phyloP scores from a whole-genome alignment of 768 basidiomycete genomes.

The Austroboletus eburneus region DNA sequence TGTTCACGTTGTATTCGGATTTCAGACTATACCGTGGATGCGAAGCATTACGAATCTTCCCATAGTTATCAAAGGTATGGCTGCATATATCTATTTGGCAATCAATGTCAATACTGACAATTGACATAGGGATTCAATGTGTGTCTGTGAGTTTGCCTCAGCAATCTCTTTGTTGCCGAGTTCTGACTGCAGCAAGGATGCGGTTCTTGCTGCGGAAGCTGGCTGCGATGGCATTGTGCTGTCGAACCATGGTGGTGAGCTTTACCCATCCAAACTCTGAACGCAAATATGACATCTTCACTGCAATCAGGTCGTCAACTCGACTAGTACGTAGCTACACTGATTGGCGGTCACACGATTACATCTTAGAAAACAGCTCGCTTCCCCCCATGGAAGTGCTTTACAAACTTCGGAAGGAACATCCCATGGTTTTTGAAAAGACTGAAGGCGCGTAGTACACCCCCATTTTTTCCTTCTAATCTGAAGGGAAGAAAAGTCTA shows the following conservation, averaged over 20 bases:
- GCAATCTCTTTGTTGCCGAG: not conserved
- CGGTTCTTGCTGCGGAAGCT: constrained; percentile 75
- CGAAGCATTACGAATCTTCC: constrained; percentile 65
- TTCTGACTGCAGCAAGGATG: constrained; percentile 53
- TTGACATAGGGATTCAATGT: constrained; percentile 59
- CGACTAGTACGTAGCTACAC: constrained; percentile 54
- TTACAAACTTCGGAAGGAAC: constrained; percentile 63
- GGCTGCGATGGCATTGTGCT: constrained; percentile 87
- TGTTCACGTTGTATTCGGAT: not conserved
- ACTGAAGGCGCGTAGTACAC: constrained; percentile 50
- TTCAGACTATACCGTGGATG: constrained; percentile 73
- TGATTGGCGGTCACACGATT: not conserved
- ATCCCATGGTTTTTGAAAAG: constrained; percentile 70
- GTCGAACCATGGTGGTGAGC: constrained; percentile 84
- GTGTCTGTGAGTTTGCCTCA: constrained; percentile 45
- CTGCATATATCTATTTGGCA: not conserved
- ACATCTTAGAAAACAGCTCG: constrained; percentile 42
- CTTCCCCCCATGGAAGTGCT: constrained; percentile 78
- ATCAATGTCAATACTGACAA: constrained; percentile 8
- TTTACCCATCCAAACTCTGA: not conserved
- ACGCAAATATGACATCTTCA: not conserved
- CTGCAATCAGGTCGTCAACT: constrained; percentile 59
- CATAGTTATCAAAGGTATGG: constrained; percentile 74
- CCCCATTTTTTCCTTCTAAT: not conserved
- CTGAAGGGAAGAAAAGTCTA: constrained; percentile 55